These are phyloP conservation scores for Xylaria flabelliformis DNA, from an alignment of 495 filamentous ascomycete species.

Conservation along the genomic window DNA sequence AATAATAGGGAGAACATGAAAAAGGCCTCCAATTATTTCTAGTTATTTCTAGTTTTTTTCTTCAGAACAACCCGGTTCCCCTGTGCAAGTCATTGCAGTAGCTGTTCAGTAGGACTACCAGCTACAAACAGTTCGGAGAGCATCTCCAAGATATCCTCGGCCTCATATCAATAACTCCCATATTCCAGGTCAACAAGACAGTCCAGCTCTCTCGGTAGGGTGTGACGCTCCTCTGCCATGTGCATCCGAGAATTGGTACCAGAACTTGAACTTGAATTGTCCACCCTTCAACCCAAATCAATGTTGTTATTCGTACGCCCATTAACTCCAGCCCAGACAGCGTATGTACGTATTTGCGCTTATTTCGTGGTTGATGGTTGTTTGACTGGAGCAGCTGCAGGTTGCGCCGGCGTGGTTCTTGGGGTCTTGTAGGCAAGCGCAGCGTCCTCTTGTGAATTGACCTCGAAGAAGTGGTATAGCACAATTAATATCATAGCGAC, in stretches of 20 bases:
- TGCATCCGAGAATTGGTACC: background rate
- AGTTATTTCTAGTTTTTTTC: too few species aligned
- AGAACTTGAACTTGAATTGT: background rate
- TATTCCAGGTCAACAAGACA: background rate
- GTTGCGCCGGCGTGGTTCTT: constrained; percentile 44
- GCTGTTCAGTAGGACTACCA: background rate
- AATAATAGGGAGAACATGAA: background rate
- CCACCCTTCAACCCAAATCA: constrained; percentile 4
- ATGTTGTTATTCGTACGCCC: constrained; percentile 6
- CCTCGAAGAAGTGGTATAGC: constrained; percentile 95
- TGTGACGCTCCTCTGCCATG: background rate
- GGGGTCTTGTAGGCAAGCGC: constrained; percentile 33
- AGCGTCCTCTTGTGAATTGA: constrained; percentile 73
- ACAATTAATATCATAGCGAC: constrained; percentile 93
- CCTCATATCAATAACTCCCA: background rate
- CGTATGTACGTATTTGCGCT: background rate
- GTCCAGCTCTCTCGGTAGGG: background rate
- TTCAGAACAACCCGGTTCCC: background rate
- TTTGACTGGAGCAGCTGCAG: constrained; percentile 33
- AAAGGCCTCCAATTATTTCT: background rate
- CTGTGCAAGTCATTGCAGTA: background rate
- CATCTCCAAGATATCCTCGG: background rate
- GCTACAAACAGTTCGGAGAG: background rate
- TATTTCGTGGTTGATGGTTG: constrained; percentile 29
- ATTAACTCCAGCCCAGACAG: constrained; percentile 1